Conservation (phyloP, 2,329 filamentous ascomycete species). For the Arthrobotrys sphaeroides region DNA sequence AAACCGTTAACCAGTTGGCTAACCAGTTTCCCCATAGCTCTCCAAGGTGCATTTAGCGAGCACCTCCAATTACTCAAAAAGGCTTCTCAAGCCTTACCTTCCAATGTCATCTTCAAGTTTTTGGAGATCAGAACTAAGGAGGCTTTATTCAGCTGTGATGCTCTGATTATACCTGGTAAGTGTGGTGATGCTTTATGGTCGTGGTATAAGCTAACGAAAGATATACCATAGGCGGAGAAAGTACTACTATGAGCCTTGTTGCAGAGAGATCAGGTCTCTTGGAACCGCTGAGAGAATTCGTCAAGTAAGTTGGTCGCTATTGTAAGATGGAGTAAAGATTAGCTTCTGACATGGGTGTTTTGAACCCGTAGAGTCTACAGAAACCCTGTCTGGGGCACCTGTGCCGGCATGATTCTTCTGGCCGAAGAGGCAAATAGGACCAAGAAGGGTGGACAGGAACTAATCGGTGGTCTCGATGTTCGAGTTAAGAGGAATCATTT, state of each 20-base stretch:
- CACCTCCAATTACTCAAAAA: conserved; percentile 79
- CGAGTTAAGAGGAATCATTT: conserved; percentile 94
- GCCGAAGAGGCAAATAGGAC: conserved; percentile 86
- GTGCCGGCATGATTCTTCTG: conserved; percentile 90
- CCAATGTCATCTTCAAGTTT: conserved; percentile 66
- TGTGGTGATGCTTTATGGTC: neutral
- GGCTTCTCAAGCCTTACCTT: conserved; percentile 67
- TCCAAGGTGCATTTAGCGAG: conserved; percentile 93
- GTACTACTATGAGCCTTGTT: conserved; percentile 89
- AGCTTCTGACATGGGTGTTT: conserved; percentile 2
- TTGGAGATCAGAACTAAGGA: conserved; percentile 80
- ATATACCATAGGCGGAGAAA: conserved; percentile 75
- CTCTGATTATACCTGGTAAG: conserved; percentile 79
- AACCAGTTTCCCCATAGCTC: conserved; percentile 63
- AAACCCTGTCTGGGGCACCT: conserved; percentile 94
- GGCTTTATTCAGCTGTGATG: conserved; percentile 78
- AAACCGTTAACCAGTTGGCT: neutral
- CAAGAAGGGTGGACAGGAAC: conserved; percentile 89
- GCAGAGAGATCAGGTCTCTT: conserved; percentile 82
- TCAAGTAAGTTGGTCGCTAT: conserved; percentile 74
- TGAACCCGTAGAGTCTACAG: conserved; percentile 68
- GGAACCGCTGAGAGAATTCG: conserved; percentile 85
- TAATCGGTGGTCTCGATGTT: conserved; percentile 91
- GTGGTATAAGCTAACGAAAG: neutral
- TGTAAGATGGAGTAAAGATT: neutral